Evolutionary conservation across 1,139 yeast species (phyloP).

Genomic region (Eremothecium sinecaudum): DNA sequence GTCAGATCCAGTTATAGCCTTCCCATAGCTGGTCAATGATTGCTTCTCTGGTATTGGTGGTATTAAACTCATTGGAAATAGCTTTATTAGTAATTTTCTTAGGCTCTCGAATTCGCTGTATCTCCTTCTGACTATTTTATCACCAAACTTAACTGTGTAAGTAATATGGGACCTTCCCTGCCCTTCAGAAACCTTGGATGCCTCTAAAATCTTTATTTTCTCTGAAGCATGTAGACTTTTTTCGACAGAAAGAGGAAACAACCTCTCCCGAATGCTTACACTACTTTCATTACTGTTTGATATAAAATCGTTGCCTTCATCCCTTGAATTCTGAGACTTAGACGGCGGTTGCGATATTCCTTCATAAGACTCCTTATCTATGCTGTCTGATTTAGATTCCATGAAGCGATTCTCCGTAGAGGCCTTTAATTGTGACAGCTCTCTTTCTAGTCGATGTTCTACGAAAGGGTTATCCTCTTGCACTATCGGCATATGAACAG

Average conservation of each 20-base stretch:
- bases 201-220: conserved; percentile 50
- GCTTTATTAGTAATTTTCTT: conserved; percentile 54
- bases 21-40: conserved; percentile 27
- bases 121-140: conserved; percentile 61
- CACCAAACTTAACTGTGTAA: conserved; percentile 60
- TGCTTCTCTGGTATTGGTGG: conserved; percentile 98
- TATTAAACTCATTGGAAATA: conserved; percentile 73
- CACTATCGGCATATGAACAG: conserved; percentile 25
- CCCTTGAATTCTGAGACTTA: no score
- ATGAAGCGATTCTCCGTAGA: conserved; percentile 16
- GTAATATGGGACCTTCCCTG: conserved; percentile 64
- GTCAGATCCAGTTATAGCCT: conserved; percentile 25
- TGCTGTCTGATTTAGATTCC: conserved; percentile 4
- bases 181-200: conserved; percentile 72
- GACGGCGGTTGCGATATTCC: conserved; percentile 14
- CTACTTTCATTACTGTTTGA: conserved; percentile 9
- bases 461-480: conserved; percentile 28
- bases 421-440: background rate
- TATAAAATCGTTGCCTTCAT: conserved; percentile 7
- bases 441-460: conserved; percentile 8
- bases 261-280: conserved; percentile 10
- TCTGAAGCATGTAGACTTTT: conserved; percentile 6
- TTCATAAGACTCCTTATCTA: conserved; percentile 16
- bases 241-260: conserved; percentile 3
- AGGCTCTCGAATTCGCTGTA: conserved; percentile 88